Evolutionary conservation across 2,329 filamentous ascomycete genomes (phyloP).

Genomic region (Dactylellina haptotyla): DNA sequence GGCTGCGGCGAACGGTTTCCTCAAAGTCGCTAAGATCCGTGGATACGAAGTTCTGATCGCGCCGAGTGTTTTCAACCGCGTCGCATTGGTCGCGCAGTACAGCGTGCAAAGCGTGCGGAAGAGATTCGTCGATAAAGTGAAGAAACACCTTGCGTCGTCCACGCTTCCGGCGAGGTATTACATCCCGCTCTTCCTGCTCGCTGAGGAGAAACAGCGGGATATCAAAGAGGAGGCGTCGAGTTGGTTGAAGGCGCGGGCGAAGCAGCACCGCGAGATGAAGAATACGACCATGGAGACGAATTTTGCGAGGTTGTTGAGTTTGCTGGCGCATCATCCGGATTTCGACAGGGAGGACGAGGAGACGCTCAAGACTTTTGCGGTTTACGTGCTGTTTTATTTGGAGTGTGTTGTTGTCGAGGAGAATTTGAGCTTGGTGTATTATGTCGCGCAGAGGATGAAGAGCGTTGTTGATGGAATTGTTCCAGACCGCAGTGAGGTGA

Average conservation of each 20-base stretch:
- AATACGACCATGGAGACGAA: conserved; percentile 79
- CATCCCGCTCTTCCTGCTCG: conserved; percentile 86
- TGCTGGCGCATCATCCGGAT: conserved; percentile 94
- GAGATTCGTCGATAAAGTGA: conserved; percentile 83
- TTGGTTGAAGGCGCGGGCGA: conserved; percentile 85
- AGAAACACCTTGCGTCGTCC: conserved; percentile 84
- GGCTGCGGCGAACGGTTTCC: conserved; percentile 78
- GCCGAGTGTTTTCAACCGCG: conserved; percentile 78
- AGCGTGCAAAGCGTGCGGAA: conserved; percentile 76
- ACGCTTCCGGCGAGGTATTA: conserved; percentile 81
- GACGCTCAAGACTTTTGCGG: conserved; percentile 76
- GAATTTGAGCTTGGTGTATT: conserved; percentile 88
- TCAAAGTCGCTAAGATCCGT: conserved; percentile 84
- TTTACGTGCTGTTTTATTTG: conserved; percentile 91
- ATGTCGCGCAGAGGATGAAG: conserved; percentile 92
- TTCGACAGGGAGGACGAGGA: conserved; percentile 75
- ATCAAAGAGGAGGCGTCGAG: conserved; percentile 81
- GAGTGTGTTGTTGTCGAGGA: conserved; percentile 82
- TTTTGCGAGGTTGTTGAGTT: conserved; percentile 82
- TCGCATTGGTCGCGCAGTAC: conserved; percentile 85
- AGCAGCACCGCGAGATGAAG: conserved; percentile 64
- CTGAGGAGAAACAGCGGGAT: conserved; percentile 82
- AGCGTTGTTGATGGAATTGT: conserved; percentile 83
- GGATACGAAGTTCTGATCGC: conserved; percentile 79
- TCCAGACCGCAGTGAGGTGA: conserved; percentile 68